Percentiles rank a stretch among this genome's conserved stretches.
Conservation (phyloP, 805 yeast species). For the Wickerhamiella spandovensis region DNA sequence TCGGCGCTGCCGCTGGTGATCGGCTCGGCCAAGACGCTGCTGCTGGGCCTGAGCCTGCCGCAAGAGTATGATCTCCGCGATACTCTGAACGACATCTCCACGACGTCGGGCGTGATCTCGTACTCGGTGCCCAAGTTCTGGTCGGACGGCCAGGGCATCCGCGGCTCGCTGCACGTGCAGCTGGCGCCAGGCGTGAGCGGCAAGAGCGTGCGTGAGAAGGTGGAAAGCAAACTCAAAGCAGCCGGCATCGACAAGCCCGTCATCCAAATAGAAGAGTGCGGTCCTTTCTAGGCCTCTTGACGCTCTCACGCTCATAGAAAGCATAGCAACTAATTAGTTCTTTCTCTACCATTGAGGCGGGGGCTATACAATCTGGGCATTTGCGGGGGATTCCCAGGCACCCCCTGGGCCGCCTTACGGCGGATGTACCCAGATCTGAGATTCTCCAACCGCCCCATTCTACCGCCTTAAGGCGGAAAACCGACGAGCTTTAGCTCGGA, state of each 20-base stretch:
- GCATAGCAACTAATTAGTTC: too few species aligned
- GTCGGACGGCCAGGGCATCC: conserved; percentile 43
- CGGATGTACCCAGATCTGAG: too few species aligned
- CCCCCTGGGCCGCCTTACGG: too few species aligned
- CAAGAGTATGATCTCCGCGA: conserved; percentile 53
- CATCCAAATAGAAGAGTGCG: conserved; percentile 57
- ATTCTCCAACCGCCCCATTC: too few species aligned
- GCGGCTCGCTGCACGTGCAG: conserved; percentile 79
- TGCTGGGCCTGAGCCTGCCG: conserved; percentile 45
- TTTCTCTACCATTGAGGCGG: too few species aligned
- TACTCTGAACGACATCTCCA: conserved; percentile 51
- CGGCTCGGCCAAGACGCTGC: conserved; percentile 62
- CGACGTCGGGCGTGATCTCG: conserved; percentile 67
- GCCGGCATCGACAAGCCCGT: conserved; percentile 40
- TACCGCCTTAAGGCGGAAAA: too few species aligned
- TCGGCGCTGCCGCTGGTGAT: conserved; percentile 77
- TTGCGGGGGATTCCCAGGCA: too few species aligned
- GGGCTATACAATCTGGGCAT: too few species aligned
- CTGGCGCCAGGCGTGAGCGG: conserved; percentile 51
- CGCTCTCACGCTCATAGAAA: conserved; percentile 26
- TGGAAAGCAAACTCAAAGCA: conserved; percentile 38
- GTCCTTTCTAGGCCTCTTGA: conserved; percentile 52
- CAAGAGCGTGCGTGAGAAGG: conserved; percentile 44
- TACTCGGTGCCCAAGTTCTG: conserved; percentile 87
- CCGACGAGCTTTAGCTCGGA: too few species aligned